Evolutionary conservation across 495 filamentous ascomycete genomes (phyloP).

Genomic region (Podospora conica): DNA sequence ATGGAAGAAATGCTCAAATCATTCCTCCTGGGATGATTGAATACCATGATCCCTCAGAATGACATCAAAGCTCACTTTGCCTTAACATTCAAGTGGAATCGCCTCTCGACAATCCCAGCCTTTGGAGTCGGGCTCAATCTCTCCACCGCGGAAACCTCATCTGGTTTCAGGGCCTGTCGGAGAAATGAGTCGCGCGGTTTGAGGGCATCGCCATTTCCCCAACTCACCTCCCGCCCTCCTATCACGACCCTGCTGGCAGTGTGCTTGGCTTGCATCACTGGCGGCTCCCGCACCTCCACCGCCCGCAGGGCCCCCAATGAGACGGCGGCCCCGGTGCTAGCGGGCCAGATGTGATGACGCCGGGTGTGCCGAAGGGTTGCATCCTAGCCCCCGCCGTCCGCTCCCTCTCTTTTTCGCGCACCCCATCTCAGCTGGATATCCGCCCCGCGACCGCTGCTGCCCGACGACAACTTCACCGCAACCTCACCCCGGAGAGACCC

Average conservation of each 20-base stretch:
- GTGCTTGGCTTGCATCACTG: slow-evolving; percentile 9
- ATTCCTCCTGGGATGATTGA: too few species aligned
- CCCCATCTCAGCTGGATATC: slow-evolving; percentile 3
- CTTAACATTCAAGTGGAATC: not conserved
- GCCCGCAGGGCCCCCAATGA: not conserved
- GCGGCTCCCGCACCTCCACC: too few species aligned
- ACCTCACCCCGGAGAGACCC: not conserved
- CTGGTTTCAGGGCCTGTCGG: not conserved
- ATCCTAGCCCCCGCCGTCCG: not conserved
- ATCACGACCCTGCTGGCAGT: not conserved
- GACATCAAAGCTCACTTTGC: not conserved
- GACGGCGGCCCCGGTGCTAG: not conserved
- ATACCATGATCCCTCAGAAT: too few species aligned
- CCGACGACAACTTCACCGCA: not conserved
- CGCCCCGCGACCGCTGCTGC: not conserved
- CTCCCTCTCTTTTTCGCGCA: slow-evolving; percentile 5
- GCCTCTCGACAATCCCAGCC: not conserved
- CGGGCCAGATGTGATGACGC: not conserved
- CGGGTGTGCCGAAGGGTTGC: not conserved
- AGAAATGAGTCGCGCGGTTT: not conserved
- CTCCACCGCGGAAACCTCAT: not conserved
- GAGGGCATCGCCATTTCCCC: not conserved
- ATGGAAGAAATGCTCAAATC: too few species aligned
- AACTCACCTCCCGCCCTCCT: not conserved
- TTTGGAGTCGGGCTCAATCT: not conserved